Evolutionary conservation across 345 rosid species (phyloP), one percentile per base, ranked within the genome.

Genomic region (Arabidopsis arenosa): DNA sequence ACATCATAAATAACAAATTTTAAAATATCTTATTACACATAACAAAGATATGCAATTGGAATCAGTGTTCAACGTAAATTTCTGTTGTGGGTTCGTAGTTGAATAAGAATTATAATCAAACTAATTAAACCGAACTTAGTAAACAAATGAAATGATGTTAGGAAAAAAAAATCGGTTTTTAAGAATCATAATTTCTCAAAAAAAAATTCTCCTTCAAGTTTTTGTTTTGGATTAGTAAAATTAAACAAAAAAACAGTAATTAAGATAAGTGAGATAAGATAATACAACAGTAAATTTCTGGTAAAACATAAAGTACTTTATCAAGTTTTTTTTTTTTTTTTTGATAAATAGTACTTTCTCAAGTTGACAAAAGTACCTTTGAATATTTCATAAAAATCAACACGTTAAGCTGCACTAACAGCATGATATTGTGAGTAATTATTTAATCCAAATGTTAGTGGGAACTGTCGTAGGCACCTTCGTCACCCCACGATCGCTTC

Each of bases 401-500:
- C 81, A 77, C 73, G 77, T 45, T 66, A 65, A 72, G n/a, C 15
- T 77, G 73, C 73, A 77, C 63, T 72, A 71, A 72, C 73, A 77
- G 68, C 76, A 71, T 64, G 76, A 14, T 48, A 71, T 39, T 10
- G 9, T 28, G 36, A 71, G 57, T 71, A 37, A 17, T 21, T 59
- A 13, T 36, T 23, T 4, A 63, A 47, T 30, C 47, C 1, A 59
- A 59, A 62, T 36, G 72, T 70, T 72, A 72, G 77, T 77, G 77
- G 77, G 17, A 57, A 65, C 40, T 40, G 73, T 77, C 80, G 80
- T 77, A 77, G 2, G 76, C 68, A 49, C 77, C 68, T 5, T 77
- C 73, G 81, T 77, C 81, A 77, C 81, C 80, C 73, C 73, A 77
- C 68, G 76, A 58, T 77, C 68, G 73, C 63, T 48, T 71, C 68